Evolutionary conservation across 1,139 yeast species (phyloP), one percentile per base, ranked within the genome.

Genomic region (Yamadazyma blattariae): DNA sequence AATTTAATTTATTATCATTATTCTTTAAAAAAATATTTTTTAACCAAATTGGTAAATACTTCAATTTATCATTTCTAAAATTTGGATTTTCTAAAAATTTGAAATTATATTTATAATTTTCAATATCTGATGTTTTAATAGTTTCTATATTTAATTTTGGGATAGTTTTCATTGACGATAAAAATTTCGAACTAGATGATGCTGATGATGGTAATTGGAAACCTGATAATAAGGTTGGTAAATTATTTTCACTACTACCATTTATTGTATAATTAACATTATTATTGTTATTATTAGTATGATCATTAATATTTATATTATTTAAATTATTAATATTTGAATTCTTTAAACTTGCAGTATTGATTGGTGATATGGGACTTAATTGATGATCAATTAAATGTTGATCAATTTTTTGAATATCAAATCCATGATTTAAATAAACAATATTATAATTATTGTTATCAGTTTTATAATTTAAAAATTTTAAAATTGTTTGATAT

Each of bases 31-130:
- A 29, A 39, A 65, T 59, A 10, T 59, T 61, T 27, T 52, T 48
- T 29, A 79, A 50, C 85, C 85, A 79, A 3, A 38, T 39, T 2
- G 85, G 84, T 13, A 75, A 47, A 15, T 49, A 36, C 4, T 46
- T 43, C 5, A 63, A 53, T 23, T 47, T 47, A n/a, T 27, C 29
- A 8, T 13, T 10, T 2, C 15, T 13, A 9, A 27, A 11, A n/a
- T 24, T 32, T 9, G 29, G 20, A 12, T 22, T 17, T 2, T 56
- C 47, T 1, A 77, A 74, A 35, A 68, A 56, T 36, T 57, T 59
- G 17, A 73, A 52, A 3, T 57, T 41, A 45, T 70, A 65, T 30
- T 56, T 44, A 35, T 71, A 70, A 21, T 57, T 56, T n/a, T 55
- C 43, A 36, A 26, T 29, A 22, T 31, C 29, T 5, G 5, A 5